Percentiles rank a stretch among this genome's conserved stretches.
These are phyloP conservation scores for Dissoconium aciculare DNA, from an alignment of 2,329 filamentous ascomycete genomes.

Conservation along the genomic window DNA sequence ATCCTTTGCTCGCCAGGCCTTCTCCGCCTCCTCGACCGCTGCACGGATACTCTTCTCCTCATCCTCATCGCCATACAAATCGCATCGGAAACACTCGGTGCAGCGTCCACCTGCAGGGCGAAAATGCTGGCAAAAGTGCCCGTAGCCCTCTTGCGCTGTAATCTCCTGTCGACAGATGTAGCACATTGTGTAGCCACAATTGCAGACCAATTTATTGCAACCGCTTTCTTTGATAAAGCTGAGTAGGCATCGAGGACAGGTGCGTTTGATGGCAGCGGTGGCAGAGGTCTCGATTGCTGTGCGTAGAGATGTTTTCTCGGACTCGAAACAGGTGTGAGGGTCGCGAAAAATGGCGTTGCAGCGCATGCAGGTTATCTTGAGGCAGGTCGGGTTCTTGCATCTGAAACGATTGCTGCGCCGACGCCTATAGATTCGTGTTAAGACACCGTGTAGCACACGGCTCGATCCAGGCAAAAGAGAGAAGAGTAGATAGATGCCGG, in stretches of 20 bases:
- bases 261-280: conserved; percentile 85
- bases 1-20: conserved; percentile 31
- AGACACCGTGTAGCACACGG: conserved; percentile 16
- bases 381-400: conserved; percentile 57
- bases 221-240: conserved; percentile 86
- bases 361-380: conserved; percentile 58
- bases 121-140: conserved; percentile 94
- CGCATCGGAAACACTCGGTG: conserved; percentile 52
- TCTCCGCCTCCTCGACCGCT: conserved; percentile 31
- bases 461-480: conserved; percentile 8
- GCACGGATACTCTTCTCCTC: conserved; percentile 29
- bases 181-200: conserved; percentile 96
- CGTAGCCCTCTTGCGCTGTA: conserved; percentile 55
- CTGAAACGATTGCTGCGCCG: conserved; percentile 61
- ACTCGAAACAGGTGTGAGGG: conserved; percentile 80
- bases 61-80: conserved; percentile 36
- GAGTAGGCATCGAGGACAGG: conserved; percentile 80
- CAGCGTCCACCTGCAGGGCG: conserved; percentile 65
- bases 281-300: conserved; percentile 86
- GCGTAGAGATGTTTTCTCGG: conserved; percentile 63
- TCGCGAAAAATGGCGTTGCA: conserved; percentile 77
- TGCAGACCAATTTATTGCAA: conserved; percentile 93
- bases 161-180: conserved; percentile 68
- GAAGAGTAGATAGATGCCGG: conserved; percentile 8
- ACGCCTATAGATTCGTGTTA: conserved; percentile 53